Percentiles rank a stretch among this genome's conserved stretches.
phyloP scores from a whole-genome alignment of 2,329 filamentous ascomycete species.

The Penicillium rolfsii region DNA sequence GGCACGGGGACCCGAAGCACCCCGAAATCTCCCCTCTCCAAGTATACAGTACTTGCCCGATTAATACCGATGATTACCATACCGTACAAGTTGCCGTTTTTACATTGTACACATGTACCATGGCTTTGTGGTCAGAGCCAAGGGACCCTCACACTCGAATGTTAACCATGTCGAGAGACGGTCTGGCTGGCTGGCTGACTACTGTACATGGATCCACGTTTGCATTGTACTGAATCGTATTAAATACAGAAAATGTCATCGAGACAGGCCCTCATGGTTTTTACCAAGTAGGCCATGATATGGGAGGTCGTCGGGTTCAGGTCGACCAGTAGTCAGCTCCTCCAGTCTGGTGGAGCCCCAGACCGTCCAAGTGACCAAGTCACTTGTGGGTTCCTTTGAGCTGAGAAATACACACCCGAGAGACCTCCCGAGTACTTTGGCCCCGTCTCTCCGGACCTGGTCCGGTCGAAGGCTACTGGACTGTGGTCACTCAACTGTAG shows the following conservation, averaged over 20 bases:
- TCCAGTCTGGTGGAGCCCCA: neutral
- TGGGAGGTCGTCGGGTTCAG: neutral
- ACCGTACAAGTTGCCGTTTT: conserved; percentile 16
- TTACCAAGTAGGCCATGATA: neutral
- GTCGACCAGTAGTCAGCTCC: neutral
- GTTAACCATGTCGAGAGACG: neutral
- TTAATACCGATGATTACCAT: conserved; percentile 13
- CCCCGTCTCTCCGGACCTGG: conserved; percentile 2
- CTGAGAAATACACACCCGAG: conserved; percentile 11
- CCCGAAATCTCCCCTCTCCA: neutral
- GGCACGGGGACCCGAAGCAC: neutral
- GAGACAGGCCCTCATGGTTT: neutral
- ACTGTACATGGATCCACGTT: neutral
- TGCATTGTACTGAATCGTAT: neutral
- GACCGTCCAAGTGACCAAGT: conserved; percentile 19
- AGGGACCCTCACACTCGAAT: neutral
- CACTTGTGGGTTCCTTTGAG: conserved; percentile 21
- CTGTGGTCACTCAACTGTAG: neutral
- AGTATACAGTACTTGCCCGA: neutral
- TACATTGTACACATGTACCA: neutral
- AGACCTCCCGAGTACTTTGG: conserved; percentile 23
- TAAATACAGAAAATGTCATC: neutral
- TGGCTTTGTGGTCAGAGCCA: conserved; percentile 1
- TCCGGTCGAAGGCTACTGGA: neutral
- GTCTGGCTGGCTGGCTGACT: neutral